These are phyloP conservation scores for Botrytis galanthina DNA, from an alignment of 2,329 filamentous ascomycete genomes.

Conservation along the genomic window DNA sequence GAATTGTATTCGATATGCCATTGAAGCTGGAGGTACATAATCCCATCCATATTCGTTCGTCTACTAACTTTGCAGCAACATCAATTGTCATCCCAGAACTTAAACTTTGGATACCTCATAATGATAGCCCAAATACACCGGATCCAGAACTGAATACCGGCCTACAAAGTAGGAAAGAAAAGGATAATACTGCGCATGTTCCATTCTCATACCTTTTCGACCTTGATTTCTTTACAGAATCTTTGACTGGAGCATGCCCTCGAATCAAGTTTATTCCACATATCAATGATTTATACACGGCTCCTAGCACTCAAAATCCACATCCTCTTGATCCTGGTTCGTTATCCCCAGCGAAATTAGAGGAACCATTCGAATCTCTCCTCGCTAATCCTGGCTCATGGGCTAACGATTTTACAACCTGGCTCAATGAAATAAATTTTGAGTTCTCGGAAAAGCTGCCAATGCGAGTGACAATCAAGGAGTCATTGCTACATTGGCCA, in stretches of 20 bases:
- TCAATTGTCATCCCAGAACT: conserved; percentile 17
- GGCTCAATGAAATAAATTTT: conserved; percentile 30
- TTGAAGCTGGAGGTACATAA: conserved; percentile 39
- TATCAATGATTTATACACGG: conserved; percentile 25
- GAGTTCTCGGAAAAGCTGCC: conserved; percentile 23
- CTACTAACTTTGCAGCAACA: conserved; percentile 16
- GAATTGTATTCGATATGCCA: conserved; percentile 44
- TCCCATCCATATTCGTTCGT: neutral
- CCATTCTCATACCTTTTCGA: conserved; percentile 34
- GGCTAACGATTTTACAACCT: conserved; percentile 30
- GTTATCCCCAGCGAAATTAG: neutral
- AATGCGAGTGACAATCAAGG: conserved; percentile 29
- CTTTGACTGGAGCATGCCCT: conserved; percentile 27
- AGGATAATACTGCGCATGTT: conserved; percentile 17
- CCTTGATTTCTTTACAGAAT: conserved; percentile 26
- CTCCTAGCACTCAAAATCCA: conserved; percentile 22
- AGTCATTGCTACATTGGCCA: conserved; percentile 30
- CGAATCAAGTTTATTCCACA: conserved; percentile 24
- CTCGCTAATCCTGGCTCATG: conserved; percentile 27
- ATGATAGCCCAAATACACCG: conserved; percentile 2
- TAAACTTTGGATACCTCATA: conserved; percentile 20
- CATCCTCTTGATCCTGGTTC: conserved; percentile 12
- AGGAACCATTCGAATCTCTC: conserved; percentile 15
- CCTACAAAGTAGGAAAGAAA: conserved; percentile 17
- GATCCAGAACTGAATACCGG: neutral